Evolutionary conservation across 2,329 filamentous ascomycete genomes (phyloP).

Genomic region (Phyllosticta capitalensis): DNA sequence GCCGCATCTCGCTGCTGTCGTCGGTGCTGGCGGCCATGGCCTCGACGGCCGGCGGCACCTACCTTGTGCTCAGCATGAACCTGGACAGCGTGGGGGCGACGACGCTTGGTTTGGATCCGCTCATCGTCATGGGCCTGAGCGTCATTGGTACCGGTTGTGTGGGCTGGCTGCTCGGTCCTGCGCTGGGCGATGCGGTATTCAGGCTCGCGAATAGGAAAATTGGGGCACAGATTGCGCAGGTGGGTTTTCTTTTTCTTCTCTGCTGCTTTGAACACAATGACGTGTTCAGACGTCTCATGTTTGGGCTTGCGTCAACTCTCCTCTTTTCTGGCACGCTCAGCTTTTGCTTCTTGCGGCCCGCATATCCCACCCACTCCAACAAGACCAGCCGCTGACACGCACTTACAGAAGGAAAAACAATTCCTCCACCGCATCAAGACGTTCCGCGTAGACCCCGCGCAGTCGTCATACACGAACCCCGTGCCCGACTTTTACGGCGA

Average conservation of each 20-base stretch:
- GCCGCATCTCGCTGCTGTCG: conserved; percentile 72
- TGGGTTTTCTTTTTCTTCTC: conserved; percentile 31
- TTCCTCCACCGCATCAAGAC: conserved; percentile 90
- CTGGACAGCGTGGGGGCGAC: conserved; percentile 57
- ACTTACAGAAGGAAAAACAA: conserved; percentile 70
- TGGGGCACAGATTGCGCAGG: conserved; percentile 60
- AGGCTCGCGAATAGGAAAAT: conserved; percentile 63
- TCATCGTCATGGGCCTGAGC: conserved; percentile 73
- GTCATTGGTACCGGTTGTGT: conserved; percentile 51
- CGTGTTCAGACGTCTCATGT: background rate
- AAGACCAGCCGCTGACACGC: background rate
- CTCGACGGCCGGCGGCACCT: conserved; percentile 53
- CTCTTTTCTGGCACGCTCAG: background rate
- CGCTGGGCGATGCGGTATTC: conserved; percentile 48
- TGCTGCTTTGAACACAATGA: background rate
- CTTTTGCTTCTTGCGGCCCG: background rate
- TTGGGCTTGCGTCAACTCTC: background rate
- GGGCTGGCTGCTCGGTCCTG: conserved; percentile 9
- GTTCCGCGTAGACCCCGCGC: conserved; percentile 82
- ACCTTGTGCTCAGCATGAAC: conserved; percentile 59
- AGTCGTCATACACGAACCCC: conserved; percentile 83
- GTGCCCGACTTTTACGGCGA: conserved; percentile 98
- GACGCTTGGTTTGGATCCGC: conserved; percentile 76
- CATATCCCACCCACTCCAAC: background rate
- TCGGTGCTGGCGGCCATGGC: conserved; percentile 57